Conservation (phyloP, 805 yeast genomes). For the Teunomyces atbi region DNA sequence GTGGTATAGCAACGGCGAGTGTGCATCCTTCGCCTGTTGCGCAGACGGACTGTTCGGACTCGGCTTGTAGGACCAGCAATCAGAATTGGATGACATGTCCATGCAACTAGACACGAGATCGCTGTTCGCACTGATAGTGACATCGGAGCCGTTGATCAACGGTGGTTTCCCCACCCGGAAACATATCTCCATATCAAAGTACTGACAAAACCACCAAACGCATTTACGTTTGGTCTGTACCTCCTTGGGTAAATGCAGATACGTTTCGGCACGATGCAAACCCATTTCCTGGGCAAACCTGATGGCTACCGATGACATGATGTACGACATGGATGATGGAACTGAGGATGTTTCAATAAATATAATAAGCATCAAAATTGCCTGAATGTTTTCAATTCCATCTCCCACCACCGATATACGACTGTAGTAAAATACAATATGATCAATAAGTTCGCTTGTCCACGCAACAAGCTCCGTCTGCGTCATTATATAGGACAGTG, state of each 20-base stretch:
- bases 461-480: slow-evolving; percentile 15
- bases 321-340: slow-evolving; percentile 29
- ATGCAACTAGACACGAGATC: slow-evolving; percentile 11
- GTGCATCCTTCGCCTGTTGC: background rate
- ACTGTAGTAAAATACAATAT: slow-evolving; percentile 19
- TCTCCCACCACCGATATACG: slow-evolving; percentile 23
- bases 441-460: slow-evolving; percentile 19
- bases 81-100: background rate
- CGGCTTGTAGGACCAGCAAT: background rate
- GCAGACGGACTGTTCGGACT: background rate
- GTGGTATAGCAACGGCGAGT: background rate
- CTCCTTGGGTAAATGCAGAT: slow-evolving; percentile 16
- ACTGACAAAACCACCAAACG: slow-evolving; percentile 39
- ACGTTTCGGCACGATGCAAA: slow-evolving; percentile 35
- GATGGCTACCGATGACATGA: slow-evolving; percentile 32
- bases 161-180: slow-evolving; percentile 42
- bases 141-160: slow-evolving; percentile 31
- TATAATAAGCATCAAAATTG: slow-evolving; percentile 17
- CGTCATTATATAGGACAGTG: background rate
- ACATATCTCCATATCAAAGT: slow-evolving; percentile 37
- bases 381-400: slow-evolving; percentile 21
- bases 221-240: slow-evolving; percentile 24
- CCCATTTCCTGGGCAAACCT: slow-evolving; percentile 43
- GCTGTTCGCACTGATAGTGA: slow-evolving; percentile 22
- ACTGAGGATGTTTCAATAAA: slow-evolving; percentile 30